Evolutionary conservation across 345 rosid species (phyloP), one percentile per base, ranked within the genome.

Genomic region (Euclidium syriacum): DNA sequence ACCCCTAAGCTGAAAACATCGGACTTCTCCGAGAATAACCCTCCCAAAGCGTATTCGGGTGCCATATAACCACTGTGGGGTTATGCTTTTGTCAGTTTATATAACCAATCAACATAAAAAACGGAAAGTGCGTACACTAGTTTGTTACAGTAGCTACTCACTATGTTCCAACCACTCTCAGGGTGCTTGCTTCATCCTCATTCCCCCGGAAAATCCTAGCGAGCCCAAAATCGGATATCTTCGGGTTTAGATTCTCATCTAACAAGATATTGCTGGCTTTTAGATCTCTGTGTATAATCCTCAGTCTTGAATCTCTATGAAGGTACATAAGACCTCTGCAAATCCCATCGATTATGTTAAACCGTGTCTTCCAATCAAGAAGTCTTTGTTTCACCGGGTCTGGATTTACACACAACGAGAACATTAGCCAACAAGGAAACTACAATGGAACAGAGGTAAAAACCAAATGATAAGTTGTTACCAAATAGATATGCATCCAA

Each of bases 1-100:
- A 76, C 77, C 12, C 85, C 81, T 10, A 78, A 81, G 26, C 83
- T 76, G 46, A 67, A 78, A 3, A 81, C 77, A 40, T 76, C 79
- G 0, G 83, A 81, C 52, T 78, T 78, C 65, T 73, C 79, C 0
- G 77, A 80, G 49, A 80, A 80, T 2, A 40, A 19, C 3, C 83
- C 84, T 64, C 68, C 64, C 71, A 74, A 29, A 57, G 79, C 77
- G 38, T 68, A 77, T 54, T 77, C 83, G 0, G 77, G 80, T 8
- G 79, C 60, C 82, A 73, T 73, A 32, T 71, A 81, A 6, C 86
- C 84, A 40, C 80, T 79, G 60, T 22, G 61, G 20, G 2, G 2
- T 60, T 29, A 33, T 11, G 51, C 27, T 26, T 58, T 27, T 58
- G 38, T 27, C n/a, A 40, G 51, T 58, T n/a, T 58, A 42, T 1